Conservation (phyloP, 106 monocot species). For the Allium sativum region DNA sequence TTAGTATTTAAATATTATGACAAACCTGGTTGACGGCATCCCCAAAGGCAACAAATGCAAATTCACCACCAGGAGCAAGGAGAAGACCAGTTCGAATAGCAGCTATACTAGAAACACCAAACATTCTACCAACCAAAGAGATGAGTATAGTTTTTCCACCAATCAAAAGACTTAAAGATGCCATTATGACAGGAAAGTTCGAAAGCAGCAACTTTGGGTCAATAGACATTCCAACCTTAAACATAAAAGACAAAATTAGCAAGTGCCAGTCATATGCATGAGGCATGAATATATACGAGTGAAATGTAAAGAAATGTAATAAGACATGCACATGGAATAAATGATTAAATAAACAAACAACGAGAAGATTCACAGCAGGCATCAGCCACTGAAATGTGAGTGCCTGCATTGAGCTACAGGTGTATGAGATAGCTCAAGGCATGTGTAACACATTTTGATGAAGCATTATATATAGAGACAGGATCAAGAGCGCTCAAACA, state of each 20-base stretch:
- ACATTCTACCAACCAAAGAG: slow-evolving; percentile 61
- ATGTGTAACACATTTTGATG: no score
- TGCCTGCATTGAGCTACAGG: no score
- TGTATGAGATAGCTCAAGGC: no score
- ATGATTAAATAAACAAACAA: not conserved
- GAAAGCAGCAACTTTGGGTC: slow-evolving; percentile 89
- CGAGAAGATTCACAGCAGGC: no score
- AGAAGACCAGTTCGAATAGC: slow-evolving; percentile 88
- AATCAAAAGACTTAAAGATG: slow-evolving; percentile 32
- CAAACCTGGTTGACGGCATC: slow-evolving; percentile 97
- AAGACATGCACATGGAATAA: not conserved
- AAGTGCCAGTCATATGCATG: not conserved
- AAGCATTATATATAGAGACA: no score
- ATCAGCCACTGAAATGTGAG: no score
- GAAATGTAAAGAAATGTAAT: no score
- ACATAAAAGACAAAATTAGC: not conserved
- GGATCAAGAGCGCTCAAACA: no score
- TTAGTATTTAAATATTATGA: not conserved
- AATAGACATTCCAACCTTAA: slow-evolving; percentile 99
- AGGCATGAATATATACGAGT: not conserved
- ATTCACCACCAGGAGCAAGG: slow-evolving; percentile 99
- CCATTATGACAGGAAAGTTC: slow-evolving; percentile 57
- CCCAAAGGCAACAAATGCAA: slow-evolving; percentile 98
- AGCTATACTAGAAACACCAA: slow-evolving; percentile 91
- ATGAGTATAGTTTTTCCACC: slow-evolving; percentile 66